A percentile compares a stretch with the other conserved stretches of the same genome.
phyloP scores from a whole-genome alignment of 2,329 filamentous ascomycete genomes.

The Fusarium newnesense region DNA sequence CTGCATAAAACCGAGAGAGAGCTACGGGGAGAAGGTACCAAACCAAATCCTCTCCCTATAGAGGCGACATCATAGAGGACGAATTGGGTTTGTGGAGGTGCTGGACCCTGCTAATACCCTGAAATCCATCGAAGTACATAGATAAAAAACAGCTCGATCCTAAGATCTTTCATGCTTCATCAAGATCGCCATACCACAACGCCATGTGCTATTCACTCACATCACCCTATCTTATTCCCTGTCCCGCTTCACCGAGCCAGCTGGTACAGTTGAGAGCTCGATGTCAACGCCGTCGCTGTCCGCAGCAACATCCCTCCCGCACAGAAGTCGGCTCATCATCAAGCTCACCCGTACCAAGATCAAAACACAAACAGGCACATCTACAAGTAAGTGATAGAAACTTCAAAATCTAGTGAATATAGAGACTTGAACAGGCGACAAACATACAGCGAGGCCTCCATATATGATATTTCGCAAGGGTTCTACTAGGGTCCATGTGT shows the following conservation, averaged over 20 bases:
- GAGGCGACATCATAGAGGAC: not conserved
- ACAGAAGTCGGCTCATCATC: too few species aligned
- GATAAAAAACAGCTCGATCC: not conserved
- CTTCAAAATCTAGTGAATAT: too few species aligned
- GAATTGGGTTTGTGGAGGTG: not conserved
- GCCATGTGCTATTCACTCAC: not conserved
- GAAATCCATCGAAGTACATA: not conserved
- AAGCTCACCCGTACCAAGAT: not conserved
- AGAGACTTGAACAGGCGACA: too few species aligned
- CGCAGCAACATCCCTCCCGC: not conserved
- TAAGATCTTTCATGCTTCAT: accelerated
- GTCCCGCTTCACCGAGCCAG: not conserved
- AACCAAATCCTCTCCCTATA: too few species aligned
- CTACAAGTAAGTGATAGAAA: not conserved
- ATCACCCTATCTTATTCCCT: not conserved
- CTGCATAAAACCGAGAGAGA: too few species aligned
- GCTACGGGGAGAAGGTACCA: too few species aligned
- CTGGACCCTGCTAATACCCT: not conserved
- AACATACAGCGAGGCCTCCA: too few species aligned
- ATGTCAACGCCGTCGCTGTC: not conserved
- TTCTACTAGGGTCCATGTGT: too few species aligned
- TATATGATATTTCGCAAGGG: too few species aligned
- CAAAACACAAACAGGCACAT: not conserved
- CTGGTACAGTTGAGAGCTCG: too few species aligned
- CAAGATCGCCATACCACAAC: not conserved